These are phyloP conservation scores for Colletotrichum musae DNA, from an alignment of 2,329 filamentous ascomycete species.

Conservation along the genomic window DNA sequence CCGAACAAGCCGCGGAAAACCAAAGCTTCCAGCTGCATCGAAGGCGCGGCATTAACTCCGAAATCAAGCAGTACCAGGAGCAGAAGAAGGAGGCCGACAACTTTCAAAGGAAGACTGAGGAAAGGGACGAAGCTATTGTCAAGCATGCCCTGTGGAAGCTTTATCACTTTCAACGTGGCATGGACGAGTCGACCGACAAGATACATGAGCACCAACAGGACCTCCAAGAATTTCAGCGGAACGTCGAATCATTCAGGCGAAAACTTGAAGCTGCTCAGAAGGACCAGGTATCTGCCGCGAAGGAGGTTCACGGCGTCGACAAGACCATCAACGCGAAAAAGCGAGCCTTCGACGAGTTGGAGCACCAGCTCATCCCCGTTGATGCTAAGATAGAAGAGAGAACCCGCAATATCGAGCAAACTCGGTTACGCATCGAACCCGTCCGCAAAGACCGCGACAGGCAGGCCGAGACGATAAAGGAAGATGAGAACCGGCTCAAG, in stretches of 20 bases:
- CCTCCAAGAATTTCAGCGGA: constrained; percentile 90
- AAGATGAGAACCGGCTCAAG: constrained; percentile 84
- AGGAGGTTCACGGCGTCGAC: constrained; percentile 86
- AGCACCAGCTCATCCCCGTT: constrained; percentile 88
- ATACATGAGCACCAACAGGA: constrained; percentile 97
- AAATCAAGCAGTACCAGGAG: constrained; percentile 97
- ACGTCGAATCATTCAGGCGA: constrained; percentile 86
- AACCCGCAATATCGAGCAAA: constrained; percentile 76
- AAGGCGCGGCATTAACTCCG: constrained; percentile 94
- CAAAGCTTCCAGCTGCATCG: constrained; percentile 90
- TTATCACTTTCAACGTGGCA: constrained; percentile 92
- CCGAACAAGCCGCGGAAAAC: constrained; percentile 89
- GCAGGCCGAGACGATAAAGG: constrained; percentile 77
- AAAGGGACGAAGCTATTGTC: constrained; percentile 91
- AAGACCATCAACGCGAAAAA: constrained; percentile 88
- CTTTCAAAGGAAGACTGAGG: constrained; percentile 90
- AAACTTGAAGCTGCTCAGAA: constrained; percentile 85
- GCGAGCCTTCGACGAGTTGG: constrained; percentile 87
- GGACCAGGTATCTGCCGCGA: constrained; percentile 83
- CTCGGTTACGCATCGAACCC: constrained; percentile 77
- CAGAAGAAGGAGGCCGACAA: constrained; percentile 96
- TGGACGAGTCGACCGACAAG: constrained; percentile 90
- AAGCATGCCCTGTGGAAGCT: constrained; percentile 97
- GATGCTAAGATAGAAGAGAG: constrained; percentile 92
- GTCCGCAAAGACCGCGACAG: constrained; percentile 83